Evolutionary conservation across 148 eudicot genomes (phyloP), one percentile per base, ranked within the genome.

Genomic region (Rhododendron molle): DNA sequence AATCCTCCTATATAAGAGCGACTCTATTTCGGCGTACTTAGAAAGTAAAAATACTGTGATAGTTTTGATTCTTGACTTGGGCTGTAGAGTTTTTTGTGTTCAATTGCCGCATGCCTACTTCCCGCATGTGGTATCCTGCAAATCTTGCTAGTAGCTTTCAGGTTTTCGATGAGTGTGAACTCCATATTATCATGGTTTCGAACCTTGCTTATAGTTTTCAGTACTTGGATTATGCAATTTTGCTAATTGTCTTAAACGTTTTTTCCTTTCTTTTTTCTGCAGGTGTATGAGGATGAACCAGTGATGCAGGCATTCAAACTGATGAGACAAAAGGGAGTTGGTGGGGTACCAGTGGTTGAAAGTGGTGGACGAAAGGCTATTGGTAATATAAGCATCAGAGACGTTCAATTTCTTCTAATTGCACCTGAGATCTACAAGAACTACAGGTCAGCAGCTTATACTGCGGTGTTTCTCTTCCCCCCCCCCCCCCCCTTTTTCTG

Each of bases 311-410:
- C 99, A 32, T 96, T 95, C 83, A 95, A 92, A 85, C 89, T 94
- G 85, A 96, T 96, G 99, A 93, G 96, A 87, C 88, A 85, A 77
- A 93, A 92, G 86, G 94, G 96, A 30, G 90, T 96, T 47, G 99
- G 99, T 62, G 99, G 98, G 58, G 85, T 96, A 60, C 99, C 99
- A 2, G 92, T 96, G 84, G 84, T 96, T 86, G 92, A 89, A 83
- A 92, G 89, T 50, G 91, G 89, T 26, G 97, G 99, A 86, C 83
- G 83, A 28, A 96, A 95, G 85, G 97, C 98, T 80, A 88, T 95
- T 62, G 99, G 98, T 15, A 96, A 93, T 88, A 96, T 96, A 88
- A 96, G 99, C 90, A 92, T 96, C n/a, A 88, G 98, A 88, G 99
- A 96, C 85, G 91, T 96, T 80, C 99, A 96, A 74, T 96, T 90